Evolutionary conservation across 352 stramenopile species (phyloP).

Genomic region (Phytophthora rubi): DNA sequence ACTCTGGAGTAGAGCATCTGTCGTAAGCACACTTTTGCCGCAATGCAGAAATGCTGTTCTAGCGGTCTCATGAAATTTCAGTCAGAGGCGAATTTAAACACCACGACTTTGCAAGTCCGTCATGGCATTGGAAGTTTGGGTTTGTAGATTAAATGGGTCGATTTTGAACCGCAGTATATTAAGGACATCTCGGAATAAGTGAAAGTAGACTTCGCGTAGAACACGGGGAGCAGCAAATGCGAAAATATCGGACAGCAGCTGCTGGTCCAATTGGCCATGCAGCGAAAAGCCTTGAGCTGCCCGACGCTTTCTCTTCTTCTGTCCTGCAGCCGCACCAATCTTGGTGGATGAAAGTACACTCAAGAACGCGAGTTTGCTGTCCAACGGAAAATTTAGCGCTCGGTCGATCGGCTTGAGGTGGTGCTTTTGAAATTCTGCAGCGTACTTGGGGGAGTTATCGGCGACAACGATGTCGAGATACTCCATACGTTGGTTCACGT

Average conservation of each 20-base stretch:
- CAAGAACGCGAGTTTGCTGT: background rate
- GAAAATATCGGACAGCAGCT: background rate
- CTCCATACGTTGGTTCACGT: background rate
- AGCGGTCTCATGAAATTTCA: too few relatives aligned
- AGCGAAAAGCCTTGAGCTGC: background rate
- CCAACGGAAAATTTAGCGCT: background rate
- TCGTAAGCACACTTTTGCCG: background rate
- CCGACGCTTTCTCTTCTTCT: background rate
- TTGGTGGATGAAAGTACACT: background rate
- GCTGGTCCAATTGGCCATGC: background rate
- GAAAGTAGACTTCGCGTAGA: background rate
- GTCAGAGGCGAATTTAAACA: too few relatives aligned
- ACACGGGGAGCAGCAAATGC: background rate
- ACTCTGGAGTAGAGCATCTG: slow-evolving; percentile 38
- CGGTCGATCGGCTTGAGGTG: background rate
- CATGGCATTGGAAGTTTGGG: background rate
- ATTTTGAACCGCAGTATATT: background rate
- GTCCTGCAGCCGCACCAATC: background rate
- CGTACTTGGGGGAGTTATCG: background rate
- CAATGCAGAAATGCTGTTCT: too few relatives aligned
- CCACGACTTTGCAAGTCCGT: background rate
- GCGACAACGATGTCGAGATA: background rate
- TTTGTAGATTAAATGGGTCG: background rate
- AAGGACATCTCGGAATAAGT: background rate
- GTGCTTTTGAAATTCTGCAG: background rate